Evolutionary conservation across 2,329 filamentous ascomycete genomes (phyloP).

Genomic region (Ascosphaera apis): DNA sequence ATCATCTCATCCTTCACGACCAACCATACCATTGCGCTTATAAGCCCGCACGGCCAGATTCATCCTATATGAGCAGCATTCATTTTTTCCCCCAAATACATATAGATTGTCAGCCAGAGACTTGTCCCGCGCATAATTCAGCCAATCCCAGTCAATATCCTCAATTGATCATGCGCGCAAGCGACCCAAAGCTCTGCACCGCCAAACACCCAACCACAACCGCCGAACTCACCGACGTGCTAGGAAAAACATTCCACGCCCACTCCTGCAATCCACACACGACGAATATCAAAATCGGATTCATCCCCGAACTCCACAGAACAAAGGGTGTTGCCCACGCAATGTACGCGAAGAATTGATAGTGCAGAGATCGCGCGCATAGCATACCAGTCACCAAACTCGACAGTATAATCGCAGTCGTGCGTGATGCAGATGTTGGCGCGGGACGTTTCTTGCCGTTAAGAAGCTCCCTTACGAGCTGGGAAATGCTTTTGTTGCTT

Average conservation of each 20-base stretch:
- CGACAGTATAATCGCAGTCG: constrained; percentile 53
- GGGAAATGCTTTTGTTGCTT: constrained; percentile 32
- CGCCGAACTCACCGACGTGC: constrained; percentile 39
- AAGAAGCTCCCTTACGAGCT: constrained; percentile 28
- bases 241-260: constrained; percentile 91
- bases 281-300: constrained; percentile 41
- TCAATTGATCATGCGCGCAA: constrained; percentile 15
- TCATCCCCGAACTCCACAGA: constrained; percentile 53
- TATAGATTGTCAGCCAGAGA: too few relatives aligned
- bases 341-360: constrained; percentile 86
- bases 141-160: neutral
- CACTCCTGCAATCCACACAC: constrained; percentile 67
- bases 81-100: too few relatives aligned
- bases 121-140: too few relatives aligned
- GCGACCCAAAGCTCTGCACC: constrained; percentile 39
- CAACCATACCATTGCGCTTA: too few relatives aligned
- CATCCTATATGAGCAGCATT: too few relatives aligned
- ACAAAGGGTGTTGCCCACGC: constrained; percentile 76
- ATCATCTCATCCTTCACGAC: neutral
- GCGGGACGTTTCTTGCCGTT: constrained; percentile 31
- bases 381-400: constrained; percentile 60
- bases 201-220: constrained; percentile 50
- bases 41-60: too few relatives aligned
- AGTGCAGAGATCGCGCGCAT: constrained; percentile 73
- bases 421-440: constrained; percentile 44